These are phyloP conservation scores for Petunia hybrid DNA, from an alignment of 305 asterid genomes.

Conservation along the genomic window DNA sequence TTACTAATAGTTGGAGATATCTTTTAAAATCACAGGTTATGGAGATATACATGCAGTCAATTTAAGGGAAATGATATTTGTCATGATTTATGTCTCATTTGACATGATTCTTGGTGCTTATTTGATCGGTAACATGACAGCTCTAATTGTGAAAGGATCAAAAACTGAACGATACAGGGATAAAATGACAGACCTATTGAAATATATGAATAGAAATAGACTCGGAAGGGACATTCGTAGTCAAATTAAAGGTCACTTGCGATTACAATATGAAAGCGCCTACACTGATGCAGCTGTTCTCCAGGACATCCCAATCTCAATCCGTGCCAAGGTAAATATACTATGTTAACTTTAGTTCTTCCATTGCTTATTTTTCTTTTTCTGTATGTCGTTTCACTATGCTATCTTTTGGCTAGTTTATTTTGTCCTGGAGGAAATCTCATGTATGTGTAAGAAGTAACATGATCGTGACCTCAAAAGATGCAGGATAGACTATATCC, in stretches of 20 bases:
- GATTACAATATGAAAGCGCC: conserved; percentile 89
- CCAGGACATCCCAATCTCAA: conserved; percentile 85
- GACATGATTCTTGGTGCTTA: conserved; percentile 96
- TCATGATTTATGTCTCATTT: conserved; percentile 87
- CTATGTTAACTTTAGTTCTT: too few relatives aligned
- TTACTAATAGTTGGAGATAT: not conserved
- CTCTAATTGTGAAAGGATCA: conserved; percentile 91
- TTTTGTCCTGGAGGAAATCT: too few relatives aligned
- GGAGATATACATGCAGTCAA: conserved; percentile 97
- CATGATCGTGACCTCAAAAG: too few relatives aligned
- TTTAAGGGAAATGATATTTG: conserved; percentile 87
- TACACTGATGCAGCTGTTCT: conserved; percentile 77
- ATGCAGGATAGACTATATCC: too few relatives aligned
- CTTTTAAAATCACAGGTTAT: conserved; percentile 61
- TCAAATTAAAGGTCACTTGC: conserved; percentile 87
- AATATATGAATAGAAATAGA: conserved; percentile 79
- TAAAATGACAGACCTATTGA: conserved; percentile 78
- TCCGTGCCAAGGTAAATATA: conserved; percentile 76
- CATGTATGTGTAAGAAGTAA: too few relatives aligned
- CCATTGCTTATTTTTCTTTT: too few relatives aligned
- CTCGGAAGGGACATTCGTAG: conserved; percentile 71
- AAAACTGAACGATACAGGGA: conserved; percentile 91
- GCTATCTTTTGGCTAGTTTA: too few relatives aligned
- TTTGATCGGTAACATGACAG: conserved; percentile 97
- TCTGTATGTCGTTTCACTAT: too few relatives aligned